phyloP scores from a whole-genome alignment of 2,329 filamentous ascomycete species.

The Fusarium lateritium region DNA sequence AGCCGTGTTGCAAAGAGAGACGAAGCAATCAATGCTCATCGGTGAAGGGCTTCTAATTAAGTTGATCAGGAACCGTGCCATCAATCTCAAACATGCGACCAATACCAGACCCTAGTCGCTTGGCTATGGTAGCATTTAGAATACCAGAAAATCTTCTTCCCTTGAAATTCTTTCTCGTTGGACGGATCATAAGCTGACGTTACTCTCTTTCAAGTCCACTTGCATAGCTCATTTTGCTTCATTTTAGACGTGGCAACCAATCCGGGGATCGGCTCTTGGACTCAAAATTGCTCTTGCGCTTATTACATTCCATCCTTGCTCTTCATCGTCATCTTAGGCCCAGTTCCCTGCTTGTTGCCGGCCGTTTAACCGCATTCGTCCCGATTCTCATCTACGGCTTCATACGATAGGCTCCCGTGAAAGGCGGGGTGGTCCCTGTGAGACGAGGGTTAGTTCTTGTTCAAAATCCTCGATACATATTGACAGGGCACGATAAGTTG shows the following conservation, averaged over 20 bases:
- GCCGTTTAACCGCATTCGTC: constrained; percentile 47
- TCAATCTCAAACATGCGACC: constrained; percentile 66
- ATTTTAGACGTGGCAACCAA: constrained; percentile 32
- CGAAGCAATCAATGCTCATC: constrained; percentile 29
- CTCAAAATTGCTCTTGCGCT: constrained; percentile 45
- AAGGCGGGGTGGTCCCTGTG: constrained; percentile 49
- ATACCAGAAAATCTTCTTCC: constrained; percentile 11
- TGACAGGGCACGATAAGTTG: no score
- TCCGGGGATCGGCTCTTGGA: constrained; percentile 38
- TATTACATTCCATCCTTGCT: constrained; percentile 42
- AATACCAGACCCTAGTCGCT: constrained; percentile 9
- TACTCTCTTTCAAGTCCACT: constrained; percentile 10
- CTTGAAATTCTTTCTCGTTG: constrained; percentile 20
- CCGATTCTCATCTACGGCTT: constrained; percentile 40
- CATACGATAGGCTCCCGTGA: constrained; percentile 43
- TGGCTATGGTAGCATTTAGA: background rate
- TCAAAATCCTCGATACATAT: constrained; percentile 33
- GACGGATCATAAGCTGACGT: constrained; percentile 34
- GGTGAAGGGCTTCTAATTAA: constrained; percentile 27
- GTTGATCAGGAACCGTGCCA: constrained; percentile 55
- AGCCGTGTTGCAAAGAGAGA: constrained; percentile 4
- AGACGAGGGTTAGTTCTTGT: constrained; percentile 43
- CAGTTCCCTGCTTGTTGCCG: constrained; percentile 46
- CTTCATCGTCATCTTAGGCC: constrained; percentile 40
- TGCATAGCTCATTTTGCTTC: constrained; percentile 29